Evolutionary conservation across 352 stramenopile genomes (phyloP).

Genomic region (Peronosclerospora sorghi): DNA sequence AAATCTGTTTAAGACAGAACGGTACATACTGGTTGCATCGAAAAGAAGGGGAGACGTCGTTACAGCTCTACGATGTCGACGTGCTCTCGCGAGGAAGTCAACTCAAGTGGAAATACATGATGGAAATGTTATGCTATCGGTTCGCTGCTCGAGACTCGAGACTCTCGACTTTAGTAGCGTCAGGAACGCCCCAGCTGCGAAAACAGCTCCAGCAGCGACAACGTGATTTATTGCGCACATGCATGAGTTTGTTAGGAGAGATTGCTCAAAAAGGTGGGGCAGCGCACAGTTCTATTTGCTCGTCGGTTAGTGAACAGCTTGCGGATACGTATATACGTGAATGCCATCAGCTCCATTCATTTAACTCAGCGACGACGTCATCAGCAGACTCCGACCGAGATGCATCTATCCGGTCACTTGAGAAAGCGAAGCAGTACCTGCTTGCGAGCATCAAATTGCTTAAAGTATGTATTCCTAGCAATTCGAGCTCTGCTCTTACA

Average conservation of each 20-base stretch:
- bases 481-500: conserved; percentile 16
- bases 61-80: conserved; percentile 76
- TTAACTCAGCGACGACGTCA: conserved; percentile 5
- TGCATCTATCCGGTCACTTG: conserved; percentile 18
- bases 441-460: conserved; percentile 60
- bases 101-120: conserved; percentile 87
- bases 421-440: conserved; percentile 57
- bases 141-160: conserved; percentile 65
- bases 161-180: conserved; percentile 47
- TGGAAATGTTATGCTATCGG: conserved; percentile 83
- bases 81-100: conserved; percentile 75
- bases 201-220: conserved; percentile 60
- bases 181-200: conserved; percentile 42
- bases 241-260: conserved; percentile 60
- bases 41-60: conserved; percentile 46
- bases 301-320: conserved; percentile 69
- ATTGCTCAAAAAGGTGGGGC: conserved; percentile 47
- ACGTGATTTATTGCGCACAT: conserved; percentile 63
- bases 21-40: conserved; percentile 80
- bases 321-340: conserved; percentile 74
- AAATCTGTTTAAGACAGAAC: conserved; percentile 74
- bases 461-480: conserved; percentile 47
- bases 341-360: conserved; percentile 27
- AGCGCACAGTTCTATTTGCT: conserved; percentile 64
- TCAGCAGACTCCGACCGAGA: conserved; percentile 8